phyloP scores from a whole-genome alignment of 176 grass and related monocot genomes.

The Melocanna baccifera region DNA sequence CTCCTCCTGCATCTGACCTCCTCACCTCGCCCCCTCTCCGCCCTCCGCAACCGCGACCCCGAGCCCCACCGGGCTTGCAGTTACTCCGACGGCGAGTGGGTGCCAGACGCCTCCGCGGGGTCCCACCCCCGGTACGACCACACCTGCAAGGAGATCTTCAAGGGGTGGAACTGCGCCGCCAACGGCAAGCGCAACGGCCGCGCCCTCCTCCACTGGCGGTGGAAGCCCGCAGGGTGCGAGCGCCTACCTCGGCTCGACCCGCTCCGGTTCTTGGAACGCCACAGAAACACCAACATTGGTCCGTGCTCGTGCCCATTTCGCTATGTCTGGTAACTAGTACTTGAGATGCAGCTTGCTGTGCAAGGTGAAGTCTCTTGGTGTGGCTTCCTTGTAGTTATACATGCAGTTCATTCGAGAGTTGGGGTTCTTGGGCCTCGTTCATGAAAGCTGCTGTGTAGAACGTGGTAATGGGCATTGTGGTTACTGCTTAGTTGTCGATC shows the following conservation, averaged over 20 bases:
- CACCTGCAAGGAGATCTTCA: conserved; percentile 88
- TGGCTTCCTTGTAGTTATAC: background rate
- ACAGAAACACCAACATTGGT: conserved; percentile 72
- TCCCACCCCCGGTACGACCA: conserved; percentile 56
- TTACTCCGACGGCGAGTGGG: conserved; percentile 68
- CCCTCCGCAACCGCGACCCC: background rate
- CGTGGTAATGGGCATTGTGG: background rate
- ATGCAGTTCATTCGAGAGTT: background rate
- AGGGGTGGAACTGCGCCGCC: conserved; percentile 88
- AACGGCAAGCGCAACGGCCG: conserved; percentile 59
- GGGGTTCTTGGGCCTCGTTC: background rate
- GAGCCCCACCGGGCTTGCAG: conserved; percentile 35
- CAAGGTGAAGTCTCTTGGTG: background rate
- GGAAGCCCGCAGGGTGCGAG: conserved; percentile 52
- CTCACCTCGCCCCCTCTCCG: background rate
- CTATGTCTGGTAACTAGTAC: background rate
- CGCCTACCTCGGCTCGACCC: conserved; percentile 58
- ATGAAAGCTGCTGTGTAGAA: background rate
- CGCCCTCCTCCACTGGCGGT: conserved; percentile 61
- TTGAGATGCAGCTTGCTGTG: background rate
- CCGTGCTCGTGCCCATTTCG: background rate
- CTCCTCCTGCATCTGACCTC: conserved; percentile 5
- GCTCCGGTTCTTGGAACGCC: conserved; percentile 53
- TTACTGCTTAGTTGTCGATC: background rate
- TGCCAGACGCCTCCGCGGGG: conserved; percentile 20